Evolutionary conservation across 139 green algal genomes (phyloP).

Genomic region (Chlamydomonas sphaeroides): DNA sequence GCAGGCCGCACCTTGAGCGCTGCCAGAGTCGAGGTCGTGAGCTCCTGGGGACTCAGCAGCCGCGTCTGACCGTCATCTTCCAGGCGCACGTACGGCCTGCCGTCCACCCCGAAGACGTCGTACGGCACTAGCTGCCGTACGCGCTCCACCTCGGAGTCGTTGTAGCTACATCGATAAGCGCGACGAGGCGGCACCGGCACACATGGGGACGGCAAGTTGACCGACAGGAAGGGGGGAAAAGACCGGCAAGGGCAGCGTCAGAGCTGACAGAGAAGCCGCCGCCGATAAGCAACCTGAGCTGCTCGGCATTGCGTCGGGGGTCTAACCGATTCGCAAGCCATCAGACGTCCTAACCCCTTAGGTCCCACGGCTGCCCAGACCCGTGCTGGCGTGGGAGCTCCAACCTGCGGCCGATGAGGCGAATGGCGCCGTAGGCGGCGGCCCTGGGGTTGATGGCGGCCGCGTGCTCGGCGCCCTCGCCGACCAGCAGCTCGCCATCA

Average conservation of each 20-base stretch:
- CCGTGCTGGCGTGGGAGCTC: conserved; percentile 60
- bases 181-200: too few relatives aligned
- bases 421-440: conserved; percentile 99
- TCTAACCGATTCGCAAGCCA: too few relatives aligned
- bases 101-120: conserved; percentile 21
- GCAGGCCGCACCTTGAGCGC: too few relatives aligned
- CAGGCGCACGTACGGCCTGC: conserved; percentile 69
- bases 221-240: too few relatives aligned
- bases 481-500: conserved; percentile 99
- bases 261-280: too few relatives aligned
- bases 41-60: conserved; percentile 62
- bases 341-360: too few relatives aligned
- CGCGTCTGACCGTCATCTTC: conserved; percentile 54
- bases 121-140: conserved; percentile 93
- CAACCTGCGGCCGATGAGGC: conserved; percentile 96
- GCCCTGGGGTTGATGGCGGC: conserved; percentile 91
- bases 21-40: conserved; percentile 68
- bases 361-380: neutral
- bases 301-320: too few relatives aligned
- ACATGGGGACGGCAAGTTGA: too few relatives aligned
- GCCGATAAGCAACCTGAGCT: too few relatives aligned
- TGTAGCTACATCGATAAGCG: neutral
- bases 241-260: too few relatives aligned
- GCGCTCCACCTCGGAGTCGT: conserved; percentile 83
- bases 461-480: conserved; percentile 99